These are phyloP conservation scores for Graphilbum sp. DNA, from an alignment of 2,329 filamentous ascomycete species.

Conservation along the genomic window DNA sequence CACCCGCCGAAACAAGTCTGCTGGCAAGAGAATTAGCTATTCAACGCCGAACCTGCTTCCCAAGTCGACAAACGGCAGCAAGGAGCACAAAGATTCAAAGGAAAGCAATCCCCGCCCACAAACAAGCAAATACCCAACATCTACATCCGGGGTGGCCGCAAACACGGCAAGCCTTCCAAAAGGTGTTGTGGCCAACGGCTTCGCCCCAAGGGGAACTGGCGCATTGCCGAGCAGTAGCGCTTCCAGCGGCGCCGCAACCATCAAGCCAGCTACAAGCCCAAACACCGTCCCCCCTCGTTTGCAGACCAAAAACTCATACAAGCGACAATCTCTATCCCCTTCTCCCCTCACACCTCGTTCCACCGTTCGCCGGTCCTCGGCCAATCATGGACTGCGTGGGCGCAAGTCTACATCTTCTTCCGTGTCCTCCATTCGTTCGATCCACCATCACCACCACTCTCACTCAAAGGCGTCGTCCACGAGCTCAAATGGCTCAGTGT, in stretches of 20 bases:
- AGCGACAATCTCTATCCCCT: conserved; percentile 70
- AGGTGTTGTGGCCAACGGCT: conserved; percentile 35
- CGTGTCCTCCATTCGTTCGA: conserved; percentile 79
- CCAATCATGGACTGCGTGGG: conserved; percentile 68
- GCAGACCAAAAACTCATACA: conserved; percentile 22
- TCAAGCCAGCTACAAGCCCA: no score
- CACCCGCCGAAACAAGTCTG: conserved; percentile 31
- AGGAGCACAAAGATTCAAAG: conserved; percentile 26
- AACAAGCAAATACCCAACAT: conserved; percentile 37
- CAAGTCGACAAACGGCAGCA: conserved; percentile 26
- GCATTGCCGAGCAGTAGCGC: neutral
- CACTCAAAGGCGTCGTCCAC: conserved; percentile 93
- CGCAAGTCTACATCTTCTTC: conserved; percentile 94
- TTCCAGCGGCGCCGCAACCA: neutral
- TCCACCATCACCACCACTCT: conserved; percentile 76
- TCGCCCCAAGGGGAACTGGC: conserved; percentile 15
- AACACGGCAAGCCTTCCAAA: conserved; percentile 30
- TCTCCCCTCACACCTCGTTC: conserved; percentile 78
- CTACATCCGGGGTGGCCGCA: conserved; percentile 18
- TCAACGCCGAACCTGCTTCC: conserved; percentile 43
- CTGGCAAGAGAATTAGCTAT: conserved; percentile 31
- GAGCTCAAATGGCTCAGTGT: conserved; percentile 62
- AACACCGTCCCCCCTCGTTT: conserved; percentile 2
- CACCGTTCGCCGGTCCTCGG: conserved; percentile 67
- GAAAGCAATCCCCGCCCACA: conserved; percentile 41